Conservation (phyloP, 2,329 filamentous ascomycete genomes). For the Balansia obtecta region DNA sequence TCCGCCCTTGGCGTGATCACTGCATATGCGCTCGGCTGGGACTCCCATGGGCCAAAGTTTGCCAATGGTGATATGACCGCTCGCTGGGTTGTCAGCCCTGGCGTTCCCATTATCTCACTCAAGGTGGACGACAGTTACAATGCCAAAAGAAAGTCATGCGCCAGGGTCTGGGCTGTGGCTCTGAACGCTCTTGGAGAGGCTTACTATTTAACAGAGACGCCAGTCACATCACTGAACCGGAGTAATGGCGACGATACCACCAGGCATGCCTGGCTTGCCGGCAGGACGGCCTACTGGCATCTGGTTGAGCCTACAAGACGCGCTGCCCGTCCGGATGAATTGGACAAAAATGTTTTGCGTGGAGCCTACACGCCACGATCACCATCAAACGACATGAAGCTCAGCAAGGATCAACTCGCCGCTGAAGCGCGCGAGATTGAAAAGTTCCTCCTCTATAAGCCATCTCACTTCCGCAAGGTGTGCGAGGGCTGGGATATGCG, state of each 20-base stretch:
- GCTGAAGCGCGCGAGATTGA: slow-evolving; percentile 78
- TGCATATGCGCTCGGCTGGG: slow-evolving; percentile 61
- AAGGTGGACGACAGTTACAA: slow-evolving; percentile 76
- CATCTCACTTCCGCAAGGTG: slow-evolving; percentile 63
- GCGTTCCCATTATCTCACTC: slow-evolving; percentile 79
- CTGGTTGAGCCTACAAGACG: slow-evolving; percentile 69
- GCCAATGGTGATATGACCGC: slow-evolving; percentile 69
- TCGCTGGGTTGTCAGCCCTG: slow-evolving; percentile 82
- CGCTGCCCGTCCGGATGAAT: slow-evolving; percentile 57
- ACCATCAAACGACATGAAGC: slow-evolving; percentile 59
- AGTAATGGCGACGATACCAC: slow-evolving; percentile 42
- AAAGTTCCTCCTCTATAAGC: slow-evolving; percentile 57
- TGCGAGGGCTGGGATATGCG: slow-evolving; percentile 91
- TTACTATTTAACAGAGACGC: slow-evolving; percentile 68
- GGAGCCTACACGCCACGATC: slow-evolving; percentile 73
- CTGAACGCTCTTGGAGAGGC: slow-evolving; percentile 88
- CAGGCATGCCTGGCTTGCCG: slow-evolving; percentile 66
- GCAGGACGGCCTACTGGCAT: slow-evolving; percentile 69
- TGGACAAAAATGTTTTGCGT: slow-evolving; percentile 52
- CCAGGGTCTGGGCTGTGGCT: slow-evolving; percentile 80
- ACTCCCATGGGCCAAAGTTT: slow-evolving; percentile 46
- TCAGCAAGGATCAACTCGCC: slow-evolving; percentile 56
- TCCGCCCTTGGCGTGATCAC: slow-evolving; percentile 76
- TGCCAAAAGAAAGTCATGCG: slow-evolving; percentile 51
- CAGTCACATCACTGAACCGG: slow-evolving; percentile 39